Evolutionary conservation across 306 rosid genomes (phyloP).

Genomic region (Cicer pinnatifidum): DNA sequence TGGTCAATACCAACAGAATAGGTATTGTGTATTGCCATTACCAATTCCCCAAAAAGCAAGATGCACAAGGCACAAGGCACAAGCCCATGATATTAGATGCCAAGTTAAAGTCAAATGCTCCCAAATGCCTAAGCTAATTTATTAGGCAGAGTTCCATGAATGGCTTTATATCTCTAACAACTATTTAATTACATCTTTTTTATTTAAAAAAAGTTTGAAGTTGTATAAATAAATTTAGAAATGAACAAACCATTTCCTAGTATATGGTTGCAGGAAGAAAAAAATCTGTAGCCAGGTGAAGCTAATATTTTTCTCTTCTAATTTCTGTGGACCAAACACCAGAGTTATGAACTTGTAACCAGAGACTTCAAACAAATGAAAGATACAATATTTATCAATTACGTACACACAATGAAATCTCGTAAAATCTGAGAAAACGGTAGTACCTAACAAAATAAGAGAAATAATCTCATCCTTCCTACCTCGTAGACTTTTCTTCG

Average conservation of each 20-base stretch:
- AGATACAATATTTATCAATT: constrained; percentile 7
- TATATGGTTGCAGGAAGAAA: constrained; percentile 21
- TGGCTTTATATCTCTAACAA: constrained; percentile 30
- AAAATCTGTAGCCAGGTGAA: constrained; percentile 31
- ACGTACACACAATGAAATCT: constrained; percentile 20
- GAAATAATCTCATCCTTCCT: constrained; percentile 37
- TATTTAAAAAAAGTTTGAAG: background rate
- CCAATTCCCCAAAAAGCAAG: constrained; percentile 23
- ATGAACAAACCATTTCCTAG: background rate
- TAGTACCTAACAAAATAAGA: constrained; percentile 12
- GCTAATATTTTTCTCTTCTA: constrained; percentile 39
- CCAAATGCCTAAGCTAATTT: constrained; percentile 9
- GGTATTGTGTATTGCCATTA: background rate
- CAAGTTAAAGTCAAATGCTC: constrained; percentile 18
- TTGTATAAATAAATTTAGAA: background rate
- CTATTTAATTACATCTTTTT: background rate
- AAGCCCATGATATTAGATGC: background rate
- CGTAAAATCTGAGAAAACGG: constrained; percentile 34
- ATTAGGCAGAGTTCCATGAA: constrained; percentile 27
- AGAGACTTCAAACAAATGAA: constrained; percentile 38
- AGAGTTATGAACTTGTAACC: constrained; percentile 20
- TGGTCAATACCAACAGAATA: constrained; percentile 11
- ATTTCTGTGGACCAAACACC: constrained; percentile 10
- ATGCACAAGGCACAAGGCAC: background rate
- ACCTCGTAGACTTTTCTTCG: constrained; percentile 96